phyloP scores from a whole-genome alignment of 768 basidiomycete species.

The Cystobasidium ongulense region DNA sequence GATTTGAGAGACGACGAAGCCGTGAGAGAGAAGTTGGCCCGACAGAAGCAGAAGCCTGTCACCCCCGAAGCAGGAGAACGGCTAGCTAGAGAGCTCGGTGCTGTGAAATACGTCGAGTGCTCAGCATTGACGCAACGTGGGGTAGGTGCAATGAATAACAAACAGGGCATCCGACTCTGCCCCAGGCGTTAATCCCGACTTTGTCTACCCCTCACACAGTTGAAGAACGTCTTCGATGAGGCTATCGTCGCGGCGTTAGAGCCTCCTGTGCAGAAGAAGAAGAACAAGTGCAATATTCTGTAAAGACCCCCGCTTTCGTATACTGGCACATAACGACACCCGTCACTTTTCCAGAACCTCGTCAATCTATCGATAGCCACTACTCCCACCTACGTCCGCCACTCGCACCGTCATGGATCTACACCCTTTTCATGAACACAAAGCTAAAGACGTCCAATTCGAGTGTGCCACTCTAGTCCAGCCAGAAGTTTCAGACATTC shows the following conservation, averaged over 20 bases:
- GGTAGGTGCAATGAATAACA: slow-evolving; percentile 37
- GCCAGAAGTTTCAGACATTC: too few relatives aligned
- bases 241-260: slow-evolving; percentile 98
- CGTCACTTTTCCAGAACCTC: neutral
- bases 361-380: neutral
- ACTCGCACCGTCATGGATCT: too few relatives aligned
- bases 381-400: too few relatives aligned
- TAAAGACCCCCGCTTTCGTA: slow-evolving; percentile 48
- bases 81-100: slow-evolving; percentile 92
- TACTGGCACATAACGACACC: neutral
- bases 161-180: too few relatives aligned
- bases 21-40: slow-evolving; percentile 86
- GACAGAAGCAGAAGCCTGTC: slow-evolving; percentile 95
- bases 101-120: slow-evolving; percentile 98
- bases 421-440: too few relatives aligned
- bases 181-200: neutral
- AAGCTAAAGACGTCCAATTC: too few relatives aligned
- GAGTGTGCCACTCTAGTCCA: too few relatives aligned
- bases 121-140: slow-evolving; percentile 99
- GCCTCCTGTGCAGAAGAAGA: slow-evolving; percentile 82
- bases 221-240: slow-evolving; percentile 99
- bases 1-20: slow-evolving; percentile 88
- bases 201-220: slow-evolving; percentile 30
- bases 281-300: slow-evolving; percentile 74
- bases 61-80: slow-evolving; percentile 78